phyloP scores from a whole-genome alignment of 108 stramenopile genomes.

The Craspedostauros australis region DNA sequence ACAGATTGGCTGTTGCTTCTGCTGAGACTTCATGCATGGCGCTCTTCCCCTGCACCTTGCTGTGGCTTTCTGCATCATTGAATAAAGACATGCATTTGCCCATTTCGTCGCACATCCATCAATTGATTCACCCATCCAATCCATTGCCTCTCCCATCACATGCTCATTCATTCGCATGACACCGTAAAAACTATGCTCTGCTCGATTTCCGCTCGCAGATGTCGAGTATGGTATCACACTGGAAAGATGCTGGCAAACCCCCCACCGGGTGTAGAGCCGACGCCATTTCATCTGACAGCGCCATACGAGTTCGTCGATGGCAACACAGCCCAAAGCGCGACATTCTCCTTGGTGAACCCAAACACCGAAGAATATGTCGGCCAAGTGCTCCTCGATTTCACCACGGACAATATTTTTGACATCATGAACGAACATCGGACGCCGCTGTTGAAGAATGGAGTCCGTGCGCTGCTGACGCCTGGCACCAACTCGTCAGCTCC shows the following conservation, averaged over 20 bases:
- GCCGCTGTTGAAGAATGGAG: too few species aligned
- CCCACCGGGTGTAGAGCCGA: not conserved
- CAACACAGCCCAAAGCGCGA: slow-evolving; percentile 13
- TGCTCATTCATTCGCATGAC: too few species aligned
- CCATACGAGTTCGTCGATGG: slow-evolving; percentile 13
- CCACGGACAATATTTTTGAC: not conserved
- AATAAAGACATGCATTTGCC: too few species aligned
- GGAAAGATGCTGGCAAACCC: slow-evolving; percentile 1
- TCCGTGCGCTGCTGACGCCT: too few species aligned
- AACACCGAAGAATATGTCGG: not conserved
- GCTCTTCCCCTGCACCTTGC: slow-evolving; percentile 3
- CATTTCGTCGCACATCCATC: too few species aligned
- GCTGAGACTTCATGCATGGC: not conserved
- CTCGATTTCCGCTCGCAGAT: too few species aligned
- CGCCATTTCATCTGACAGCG: slow-evolving; percentile 7
- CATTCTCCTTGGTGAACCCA: slow-evolving; percentile 6
- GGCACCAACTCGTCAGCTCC: too few species aligned
- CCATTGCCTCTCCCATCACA: too few species aligned
- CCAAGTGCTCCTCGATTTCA: not conserved
- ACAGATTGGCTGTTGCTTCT: slow-evolving; percentile 2
- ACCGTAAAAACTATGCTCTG: too few species aligned
- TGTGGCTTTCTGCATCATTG: too few species aligned
- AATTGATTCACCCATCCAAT: too few species aligned
- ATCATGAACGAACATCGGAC: too few species aligned
- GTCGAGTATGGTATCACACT: slow-evolving; percentile 23